Evolutionary conservation across 1,139 yeast species (phyloP), one percentile per base, ranked within the genome.

Genomic region (Oligophagozyma castellii): DNA sequence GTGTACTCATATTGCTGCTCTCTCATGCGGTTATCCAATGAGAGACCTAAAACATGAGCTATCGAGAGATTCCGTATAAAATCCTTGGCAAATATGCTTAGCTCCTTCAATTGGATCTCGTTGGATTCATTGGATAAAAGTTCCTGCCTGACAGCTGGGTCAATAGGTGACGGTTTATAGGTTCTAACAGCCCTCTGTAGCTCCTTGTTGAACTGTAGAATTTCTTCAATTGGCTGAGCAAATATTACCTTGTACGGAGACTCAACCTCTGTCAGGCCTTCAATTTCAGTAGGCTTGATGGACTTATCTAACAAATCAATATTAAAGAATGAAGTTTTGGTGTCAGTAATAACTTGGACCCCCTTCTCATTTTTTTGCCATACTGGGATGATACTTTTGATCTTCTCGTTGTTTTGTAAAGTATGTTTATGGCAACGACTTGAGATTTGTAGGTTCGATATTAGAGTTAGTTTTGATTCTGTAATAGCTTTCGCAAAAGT

Each of bases 1-100:
- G 50, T 48, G 7, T 63, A 42, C 31, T 52, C 62, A 25, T 41
- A 33, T 23, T 51, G 44, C 35, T 55, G 61, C 31, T 52, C 52
- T 2, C 30, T 30, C 2, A 59, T 38, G 12, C 60, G 48, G 14
- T 46, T 37, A 29, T 52, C 52, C 31, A 58, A 35, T 20, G 44
- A 36, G 5, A 36, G 35, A 5, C 43, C 55, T 19, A 42, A 32
- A 22, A 35, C 42, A 31, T 44, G 52, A 2, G 43, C 47, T 24
- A 29, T 39, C 2, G 37, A 27, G 5, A 51, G 35, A 12, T 40
- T 41, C 14, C 26, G 23, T 26, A 46, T 29, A 2, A 46, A 21
- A 14, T 40, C 46, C 12, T 36, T 38, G 5, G 51, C 40, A 6
- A 44, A 19, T 5, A 34, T 36, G 3, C 52, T 47, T 14, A 51